Evolutionary conservation across 805 yeast genomes (phyloP), one percentile per base, ranked within the genome.

Genomic region (Candida ponderosae): DNA sequence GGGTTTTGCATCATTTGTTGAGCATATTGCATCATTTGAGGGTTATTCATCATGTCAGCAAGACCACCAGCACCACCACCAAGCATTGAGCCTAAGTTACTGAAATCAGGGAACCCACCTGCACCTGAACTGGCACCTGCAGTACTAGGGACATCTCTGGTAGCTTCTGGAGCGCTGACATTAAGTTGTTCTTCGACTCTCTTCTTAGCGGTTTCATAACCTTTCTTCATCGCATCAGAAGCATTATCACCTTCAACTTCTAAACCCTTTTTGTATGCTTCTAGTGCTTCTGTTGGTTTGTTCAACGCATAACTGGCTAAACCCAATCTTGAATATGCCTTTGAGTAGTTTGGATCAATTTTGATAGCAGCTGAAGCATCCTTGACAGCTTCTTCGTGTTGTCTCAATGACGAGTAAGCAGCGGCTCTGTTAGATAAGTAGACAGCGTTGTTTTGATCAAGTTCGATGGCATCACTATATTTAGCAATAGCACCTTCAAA

Each of bases 401-500:
- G 67, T 44, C 76, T 72, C 23, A 74, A 53, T 6, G 96, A 85
- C 10, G 95, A 83, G 62, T 84, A 79, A 3, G 97, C 97, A 31
- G 98, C 98, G 13, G 98, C 97, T 56, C 98, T 79, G 65, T 93
- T 93, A 27, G 97, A 88, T 43, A 74, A 76, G 61, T 81, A 93
- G 17, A 93, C 85, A 15, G 89, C 88, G 57, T 87, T 88, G 15
- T 70, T 59, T 38, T 88, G 77, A 46, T 78, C 69, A 43, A 80
- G 61, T 18, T 63, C 75, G 48, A 93, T 75, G 10, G 97, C 97
- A 38, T 75, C 77, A 7, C 95, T 73, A 62, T 93, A 93, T 47
- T 80, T 76, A 18, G 70, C 73, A 37, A 87, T 70, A 5, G 98
- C 97, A 29, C 59, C 66, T 14, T 66, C 68, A 54, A 73, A 90